These are phyloP conservation scores for Zopfia rhizophila DNA, from an alignment of 2,329 filamentous ascomycete species.

Conservation along the genomic window DNA sequence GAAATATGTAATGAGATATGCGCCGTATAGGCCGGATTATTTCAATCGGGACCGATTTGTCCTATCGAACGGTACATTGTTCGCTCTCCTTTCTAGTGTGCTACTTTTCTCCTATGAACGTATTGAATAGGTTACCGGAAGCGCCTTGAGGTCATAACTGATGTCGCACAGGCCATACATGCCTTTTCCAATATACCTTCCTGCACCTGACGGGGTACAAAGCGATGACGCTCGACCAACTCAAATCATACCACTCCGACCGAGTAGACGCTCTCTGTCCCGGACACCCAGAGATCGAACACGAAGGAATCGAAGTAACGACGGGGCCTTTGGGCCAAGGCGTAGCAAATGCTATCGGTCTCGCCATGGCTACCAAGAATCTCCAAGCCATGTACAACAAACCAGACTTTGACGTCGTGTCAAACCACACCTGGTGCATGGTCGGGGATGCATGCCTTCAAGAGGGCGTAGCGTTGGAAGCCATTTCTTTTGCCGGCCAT, in stretches of 20 bases:
- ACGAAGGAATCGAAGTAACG: constrained; percentile 68
- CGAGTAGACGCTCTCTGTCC: constrained; percentile 63
- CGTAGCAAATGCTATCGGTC: constrained; percentile 68
- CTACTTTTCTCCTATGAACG: not conserved
- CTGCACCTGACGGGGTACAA: constrained; percentile 65
- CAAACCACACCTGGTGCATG: constrained; percentile 67
- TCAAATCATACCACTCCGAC: constrained; percentile 65
- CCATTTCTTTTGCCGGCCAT: constrained; percentile 66
- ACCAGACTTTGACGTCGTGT: constrained; percentile 60
- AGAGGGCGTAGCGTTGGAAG: constrained; percentile 67
- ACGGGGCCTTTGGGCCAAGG: constrained; percentile 70
- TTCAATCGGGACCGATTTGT: constrained; percentile 73
- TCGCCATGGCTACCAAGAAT: constrained; percentile 68
- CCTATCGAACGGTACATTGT: constrained; percentile 64
- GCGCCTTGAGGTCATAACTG: too few species aligned
- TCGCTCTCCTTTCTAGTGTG: too few species aligned
- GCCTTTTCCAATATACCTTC: constrained; percentile 65
- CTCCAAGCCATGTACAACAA: constrained; percentile 65
- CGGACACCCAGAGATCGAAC: constrained; percentile 68
- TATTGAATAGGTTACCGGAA: too few species aligned
- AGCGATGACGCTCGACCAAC: constrained; percentile 66
- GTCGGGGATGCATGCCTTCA: constrained; percentile 68
- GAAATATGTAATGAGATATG: constrained; percentile 71
- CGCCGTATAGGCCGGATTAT: constrained; percentile 64
- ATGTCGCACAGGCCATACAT: constrained; percentile 63